Conservation (phyloP, 768 basidiomycete genomes). For the Mycena venus region DNA sequence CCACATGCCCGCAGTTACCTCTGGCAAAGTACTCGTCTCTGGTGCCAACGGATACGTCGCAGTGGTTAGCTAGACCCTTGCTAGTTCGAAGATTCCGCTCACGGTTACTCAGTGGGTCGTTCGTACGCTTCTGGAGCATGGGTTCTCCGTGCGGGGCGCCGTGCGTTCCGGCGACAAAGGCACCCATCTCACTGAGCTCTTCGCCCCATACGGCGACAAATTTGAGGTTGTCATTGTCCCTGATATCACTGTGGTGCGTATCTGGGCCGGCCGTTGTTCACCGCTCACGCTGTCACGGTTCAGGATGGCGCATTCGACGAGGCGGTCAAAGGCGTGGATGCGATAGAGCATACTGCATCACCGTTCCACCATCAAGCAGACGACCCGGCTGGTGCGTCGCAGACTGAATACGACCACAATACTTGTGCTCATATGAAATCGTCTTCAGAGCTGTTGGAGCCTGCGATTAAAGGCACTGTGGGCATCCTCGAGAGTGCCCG, state of each 20-base stretch:
- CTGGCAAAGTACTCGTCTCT: conserved; percentile 5
- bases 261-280: conserved; percentile 27
- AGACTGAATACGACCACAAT: neutral
- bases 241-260: conserved; percentile 64
- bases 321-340: conserved; percentile 82
- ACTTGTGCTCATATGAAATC: neutral
- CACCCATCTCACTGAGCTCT: conserved; percentile 59
- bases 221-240: conserved; percentile 78
- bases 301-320: conserved; percentile 83
- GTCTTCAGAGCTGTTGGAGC: conserved; percentile 40
- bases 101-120: neutral
- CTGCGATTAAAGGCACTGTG: conserved; percentile 59
- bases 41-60: conserved; percentile 2
- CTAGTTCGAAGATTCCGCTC: neutral
- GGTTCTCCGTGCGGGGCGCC: conserved; percentile 67
- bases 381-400: conserved; percentile 51
- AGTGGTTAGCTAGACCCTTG: neutral
- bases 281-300: neutral
- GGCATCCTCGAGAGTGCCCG: conserved; percentile 52
- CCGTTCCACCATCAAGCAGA: conserved; percentile 64
- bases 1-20: neutral
- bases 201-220: conserved; percentile 65
- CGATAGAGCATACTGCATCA: conserved; percentile 77
- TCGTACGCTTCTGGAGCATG: neutral
- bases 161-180: conserved; percentile 71